Evolutionary conservation across 306 rosid genomes (phyloP).

Genomic region (Dryas alaskensis): DNA sequence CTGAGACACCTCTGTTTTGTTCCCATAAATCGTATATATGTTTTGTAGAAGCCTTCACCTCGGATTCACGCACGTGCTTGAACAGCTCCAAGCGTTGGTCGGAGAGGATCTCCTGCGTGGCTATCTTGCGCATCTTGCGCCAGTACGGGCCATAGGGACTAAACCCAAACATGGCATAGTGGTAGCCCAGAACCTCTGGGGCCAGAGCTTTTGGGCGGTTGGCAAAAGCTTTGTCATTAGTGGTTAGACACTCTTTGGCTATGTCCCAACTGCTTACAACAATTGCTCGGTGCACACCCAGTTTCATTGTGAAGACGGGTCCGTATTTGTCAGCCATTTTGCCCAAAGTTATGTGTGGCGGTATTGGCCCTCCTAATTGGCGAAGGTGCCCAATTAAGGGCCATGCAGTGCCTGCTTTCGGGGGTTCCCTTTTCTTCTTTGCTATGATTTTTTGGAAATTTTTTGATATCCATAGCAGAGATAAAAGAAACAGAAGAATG

Average conservation of each 20-base stretch:
- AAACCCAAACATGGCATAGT: constrained; percentile 28
- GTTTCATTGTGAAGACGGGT: constrained; percentile 20
- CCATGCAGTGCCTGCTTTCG: constrained; percentile 32
- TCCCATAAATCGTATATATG: constrained; percentile 9
- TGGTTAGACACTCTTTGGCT: constrained; percentile 29
- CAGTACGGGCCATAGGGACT: constrained; percentile 28
- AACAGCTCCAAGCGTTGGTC: constrained; percentile 20
- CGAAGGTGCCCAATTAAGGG: constrained; percentile 44
- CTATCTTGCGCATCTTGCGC: constrained; percentile 33
- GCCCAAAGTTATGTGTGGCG: constrained; percentile 28
- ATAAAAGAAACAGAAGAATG: not conserved
- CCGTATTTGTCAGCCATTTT: constrained; percentile 31
- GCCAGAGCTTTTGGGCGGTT: constrained; percentile 20
- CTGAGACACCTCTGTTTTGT: not conserved
- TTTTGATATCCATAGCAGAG: constrained; percentile 4
- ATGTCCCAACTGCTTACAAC: constrained; percentile 20
- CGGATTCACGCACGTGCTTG: not conserved
- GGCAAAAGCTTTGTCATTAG: constrained; percentile 28
- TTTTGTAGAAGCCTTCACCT: constrained; percentile 13
- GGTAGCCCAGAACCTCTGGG: constrained; percentile 12
- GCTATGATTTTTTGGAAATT: not conserved
- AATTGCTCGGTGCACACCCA: constrained; percentile 14
- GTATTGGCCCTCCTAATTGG: constrained; percentile 20
- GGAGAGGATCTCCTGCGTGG: constrained; percentile 21
- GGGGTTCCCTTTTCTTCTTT: constrained; percentile 13